Percentiles rank a stretch among this genome's conserved stretches.
Conservation (phyloP, 495 filamentous ascomycete species). For the Aspergillus sclerotiicarbonarius region DNA sequence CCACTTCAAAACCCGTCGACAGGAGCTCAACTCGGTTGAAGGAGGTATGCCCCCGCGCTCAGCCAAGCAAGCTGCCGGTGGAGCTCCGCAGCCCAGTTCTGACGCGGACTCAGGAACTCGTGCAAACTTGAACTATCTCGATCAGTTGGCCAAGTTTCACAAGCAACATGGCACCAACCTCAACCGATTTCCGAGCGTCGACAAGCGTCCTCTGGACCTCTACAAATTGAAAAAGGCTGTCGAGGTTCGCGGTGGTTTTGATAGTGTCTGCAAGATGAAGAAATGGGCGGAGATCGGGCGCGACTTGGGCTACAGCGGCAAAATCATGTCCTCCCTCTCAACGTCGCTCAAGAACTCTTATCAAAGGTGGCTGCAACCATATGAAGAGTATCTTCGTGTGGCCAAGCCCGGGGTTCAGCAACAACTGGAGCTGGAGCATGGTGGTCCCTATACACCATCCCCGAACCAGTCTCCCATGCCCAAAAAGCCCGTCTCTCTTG, state of each 20-base stretch:
- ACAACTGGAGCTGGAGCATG: slow-evolving; percentile 88
- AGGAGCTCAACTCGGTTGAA: slow-evolving; percentile 98
- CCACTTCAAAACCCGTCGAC: slow-evolving; percentile 93
- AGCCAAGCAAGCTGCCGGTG: slow-evolving; percentile 34
- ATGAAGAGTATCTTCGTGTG: slow-evolving; percentile 89
- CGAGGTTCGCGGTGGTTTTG: slow-evolving; percentile 88
- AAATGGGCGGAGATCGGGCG: slow-evolving; percentile 99
- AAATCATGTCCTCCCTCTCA: slow-evolving; percentile 99
- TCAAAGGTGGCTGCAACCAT: slow-evolving; percentile 91
- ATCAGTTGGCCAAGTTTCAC: slow-evolving; percentile 94
- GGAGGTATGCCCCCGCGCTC: slow-evolving; percentile 70
- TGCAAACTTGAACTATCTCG: slow-evolving; percentile 93
- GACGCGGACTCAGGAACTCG: slow-evolving; percentile 67
- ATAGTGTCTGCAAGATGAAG: slow-evolving; percentile 92
- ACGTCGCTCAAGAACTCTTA: slow-evolving; percentile 99
- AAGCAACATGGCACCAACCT: slow-evolving; percentile 93
- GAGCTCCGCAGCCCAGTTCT: slow-evolving; percentile 38
- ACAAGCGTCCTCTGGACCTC: slow-evolving; percentile 94
- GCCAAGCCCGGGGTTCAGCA: slow-evolving; percentile 97
- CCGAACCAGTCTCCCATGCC: slow-evolving; percentile 75
- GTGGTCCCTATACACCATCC: slow-evolving; percentile 91
- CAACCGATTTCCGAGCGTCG: slow-evolving; percentile 91
- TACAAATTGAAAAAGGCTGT: slow-evolving; percentile 97
- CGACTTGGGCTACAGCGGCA: slow-evolving; percentile 96
- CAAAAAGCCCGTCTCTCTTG: slow-evolving; percentile 61